phyloP scores from a whole-genome alignment of 1,284 basidiomycete genomes.

The Cronartium ribicola region DNA sequence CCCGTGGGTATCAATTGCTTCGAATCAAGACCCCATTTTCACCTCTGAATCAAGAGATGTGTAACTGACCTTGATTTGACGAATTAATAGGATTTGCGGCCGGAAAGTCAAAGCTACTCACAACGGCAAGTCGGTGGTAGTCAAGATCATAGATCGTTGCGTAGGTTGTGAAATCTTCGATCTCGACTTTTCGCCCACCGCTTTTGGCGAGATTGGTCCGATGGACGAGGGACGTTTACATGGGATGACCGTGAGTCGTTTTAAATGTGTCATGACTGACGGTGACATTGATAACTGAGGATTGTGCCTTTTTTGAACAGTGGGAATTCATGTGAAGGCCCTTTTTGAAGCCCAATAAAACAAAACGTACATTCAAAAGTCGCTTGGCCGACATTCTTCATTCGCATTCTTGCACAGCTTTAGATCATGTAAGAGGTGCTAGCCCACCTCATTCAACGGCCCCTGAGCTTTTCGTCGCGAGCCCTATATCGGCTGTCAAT shows the following conservation, averaged over 20 bases:
- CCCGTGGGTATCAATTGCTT: constrained; percentile 52
- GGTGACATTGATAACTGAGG: too few species aligned
- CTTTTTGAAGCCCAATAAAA: too few species aligned
- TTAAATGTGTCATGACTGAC: too few species aligned
- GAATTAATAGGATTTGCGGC: constrained; percentile 28
- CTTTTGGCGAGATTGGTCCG: constrained; percentile 56
- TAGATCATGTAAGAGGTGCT: constrained; percentile 9
- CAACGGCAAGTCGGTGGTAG: constrained; percentile 56
- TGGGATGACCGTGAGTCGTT: constrained; percentile 50
- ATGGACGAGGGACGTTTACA: constrained; percentile 57
- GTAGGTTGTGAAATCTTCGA: constrained; percentile 58
- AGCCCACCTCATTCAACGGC: too few species aligned
- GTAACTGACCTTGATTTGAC: not conserved
- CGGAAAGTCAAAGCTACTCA: constrained; percentile 28
- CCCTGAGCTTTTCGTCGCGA: too few species aligned
- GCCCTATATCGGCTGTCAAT: too few species aligned
- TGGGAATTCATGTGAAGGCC: not conserved
- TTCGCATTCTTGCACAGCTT: not conserved
- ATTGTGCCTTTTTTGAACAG: too few species aligned
- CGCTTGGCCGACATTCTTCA: not conserved
- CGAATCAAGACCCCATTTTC: not conserved
- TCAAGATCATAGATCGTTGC: constrained; percentile 63
- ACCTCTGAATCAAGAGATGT: not conserved
- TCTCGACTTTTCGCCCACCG: constrained; percentile 57
- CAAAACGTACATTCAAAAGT: not conserved